Conservation (phyloP, 495 filamentous ascomycete genomes). For the Thermochaetoides thermophila region DNA sequence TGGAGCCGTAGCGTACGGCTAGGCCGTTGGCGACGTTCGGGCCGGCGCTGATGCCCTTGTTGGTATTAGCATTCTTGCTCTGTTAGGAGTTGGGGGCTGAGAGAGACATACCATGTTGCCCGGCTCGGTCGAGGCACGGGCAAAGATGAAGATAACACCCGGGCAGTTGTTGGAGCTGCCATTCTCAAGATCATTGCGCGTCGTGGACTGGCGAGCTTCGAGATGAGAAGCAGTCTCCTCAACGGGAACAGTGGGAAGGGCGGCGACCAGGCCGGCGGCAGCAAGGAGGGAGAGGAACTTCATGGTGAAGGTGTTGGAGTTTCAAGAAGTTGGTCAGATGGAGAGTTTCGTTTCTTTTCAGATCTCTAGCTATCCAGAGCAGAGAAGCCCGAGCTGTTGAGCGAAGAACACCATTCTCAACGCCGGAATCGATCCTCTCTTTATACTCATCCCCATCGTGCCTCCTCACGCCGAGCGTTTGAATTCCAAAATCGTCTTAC, state of each 20-base stretch:
- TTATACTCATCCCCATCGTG: too few relatives aligned
- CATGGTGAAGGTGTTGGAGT: not conserved
- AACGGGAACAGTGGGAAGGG: constrained; percentile 1
- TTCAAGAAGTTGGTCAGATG: not conserved
- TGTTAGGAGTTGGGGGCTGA: not conserved
- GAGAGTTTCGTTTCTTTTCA: not conserved
- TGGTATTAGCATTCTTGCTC: constrained; percentile 1
- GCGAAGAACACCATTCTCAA: not conserved
- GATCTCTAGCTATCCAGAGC: not conserved
- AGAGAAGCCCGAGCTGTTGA: not conserved
- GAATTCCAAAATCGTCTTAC: too few relatives aligned
- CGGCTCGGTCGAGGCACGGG: constrained; percentile 20
- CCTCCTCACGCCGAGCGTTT: too few relatives aligned
- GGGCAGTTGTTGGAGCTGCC: constrained; percentile 19
- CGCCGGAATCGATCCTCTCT: not conserved
- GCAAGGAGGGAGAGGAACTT: constrained; percentile 6
- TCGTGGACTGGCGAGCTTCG: constrained; percentile 2
- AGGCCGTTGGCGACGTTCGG: constrained; percentile 16
- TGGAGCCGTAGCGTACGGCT: constrained; percentile 12
- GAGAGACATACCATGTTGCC: constrained; percentile 35
- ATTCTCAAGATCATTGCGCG: constrained; percentile 2
- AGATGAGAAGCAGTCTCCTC: not conserved
- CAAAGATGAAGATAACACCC: constrained; percentile 36
- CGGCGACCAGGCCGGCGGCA: constrained; percentile 3
- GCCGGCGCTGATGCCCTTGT: constrained; percentile 14